Evolutionary conservation across 208 protist genomes (phyloP).

Genomic region (Willaertia magna): DNA sequence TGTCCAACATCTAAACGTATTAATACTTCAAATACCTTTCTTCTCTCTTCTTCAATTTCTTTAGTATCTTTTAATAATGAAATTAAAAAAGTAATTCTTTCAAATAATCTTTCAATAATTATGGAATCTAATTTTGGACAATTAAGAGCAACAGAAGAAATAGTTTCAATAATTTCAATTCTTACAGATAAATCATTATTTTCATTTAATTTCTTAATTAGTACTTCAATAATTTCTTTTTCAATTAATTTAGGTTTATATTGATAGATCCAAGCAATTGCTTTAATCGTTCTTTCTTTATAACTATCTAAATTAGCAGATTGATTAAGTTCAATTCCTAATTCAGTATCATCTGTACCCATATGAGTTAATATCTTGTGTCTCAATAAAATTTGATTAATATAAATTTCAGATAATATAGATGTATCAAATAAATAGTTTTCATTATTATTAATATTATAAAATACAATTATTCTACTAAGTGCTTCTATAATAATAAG

Average conservation of each 20-base stretch:
- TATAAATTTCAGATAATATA: not conserved
- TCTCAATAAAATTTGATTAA: not conserved
- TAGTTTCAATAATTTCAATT: not conserved
- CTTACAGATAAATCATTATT: not conserved
- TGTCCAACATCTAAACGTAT: not conserved
- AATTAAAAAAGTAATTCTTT: not conserved
- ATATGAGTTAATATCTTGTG: no score
- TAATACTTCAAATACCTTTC: not conserved
- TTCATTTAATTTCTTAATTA: not conserved
- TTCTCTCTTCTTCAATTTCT: not conserved
- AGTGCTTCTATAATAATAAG: not conserved
- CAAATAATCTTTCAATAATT: not conserved
- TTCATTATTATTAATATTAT: no score
- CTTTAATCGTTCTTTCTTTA: not conserved
- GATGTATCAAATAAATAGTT: no score
- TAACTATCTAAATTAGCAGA: not conserved
- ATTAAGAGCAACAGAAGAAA: not conserved
- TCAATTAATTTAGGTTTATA: not conserved
- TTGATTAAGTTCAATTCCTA: not conserved
- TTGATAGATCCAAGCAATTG: not conserved
- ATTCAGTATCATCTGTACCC: no score
- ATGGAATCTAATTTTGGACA: not conserved
- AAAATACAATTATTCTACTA: not conserved
- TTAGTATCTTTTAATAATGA: not conserved
- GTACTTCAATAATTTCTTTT: not conserved